Conservation (phyloP, 208 protist species). For the Wallacemonas sp. region DNA sequence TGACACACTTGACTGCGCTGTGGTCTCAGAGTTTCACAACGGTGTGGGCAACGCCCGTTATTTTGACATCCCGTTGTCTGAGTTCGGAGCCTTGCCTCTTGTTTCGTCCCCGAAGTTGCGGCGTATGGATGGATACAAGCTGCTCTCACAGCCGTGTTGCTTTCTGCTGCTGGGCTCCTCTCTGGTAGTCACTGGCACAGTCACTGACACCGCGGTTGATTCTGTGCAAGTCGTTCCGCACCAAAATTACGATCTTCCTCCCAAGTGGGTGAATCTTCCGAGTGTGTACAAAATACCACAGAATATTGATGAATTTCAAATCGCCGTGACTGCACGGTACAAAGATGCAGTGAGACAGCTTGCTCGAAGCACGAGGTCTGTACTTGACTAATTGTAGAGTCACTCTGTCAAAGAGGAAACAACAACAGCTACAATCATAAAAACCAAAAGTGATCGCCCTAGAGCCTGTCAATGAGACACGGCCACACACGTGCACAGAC, state of each 20-base stretch:
- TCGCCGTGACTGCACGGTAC: neutral
- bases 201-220: neutral
- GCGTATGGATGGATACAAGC: slow-evolving; percentile 2
- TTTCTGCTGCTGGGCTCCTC: neutral
- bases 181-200: neutral
- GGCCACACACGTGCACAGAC: too few relatives aligned
- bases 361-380: too few relatives aligned
- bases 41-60: neutral
- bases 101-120: neutral
- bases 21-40: slow-evolving; percentile 1
- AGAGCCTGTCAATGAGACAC: too few relatives aligned
- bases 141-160: slow-evolving; percentile 1
- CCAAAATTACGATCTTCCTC: neutral
- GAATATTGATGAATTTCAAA: neutral
- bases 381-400: too few relatives aligned
- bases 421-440: too few relatives aligned
- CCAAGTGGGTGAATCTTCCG: neutral
- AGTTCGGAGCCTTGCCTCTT: slow-evolving; percentile 2
- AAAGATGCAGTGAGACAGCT: neutral
- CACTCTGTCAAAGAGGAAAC: too few relatives aligned
- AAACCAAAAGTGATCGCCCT: too few relatives aligned
- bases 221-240: neutral
- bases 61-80: slow-evolving; percentile 10
- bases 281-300: neutral
- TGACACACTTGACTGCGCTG: neutral